Evolutionary conservation across 2,329 filamentous ascomycete genomes (phyloP).

Genomic region (Leptographium flavum): DNA sequence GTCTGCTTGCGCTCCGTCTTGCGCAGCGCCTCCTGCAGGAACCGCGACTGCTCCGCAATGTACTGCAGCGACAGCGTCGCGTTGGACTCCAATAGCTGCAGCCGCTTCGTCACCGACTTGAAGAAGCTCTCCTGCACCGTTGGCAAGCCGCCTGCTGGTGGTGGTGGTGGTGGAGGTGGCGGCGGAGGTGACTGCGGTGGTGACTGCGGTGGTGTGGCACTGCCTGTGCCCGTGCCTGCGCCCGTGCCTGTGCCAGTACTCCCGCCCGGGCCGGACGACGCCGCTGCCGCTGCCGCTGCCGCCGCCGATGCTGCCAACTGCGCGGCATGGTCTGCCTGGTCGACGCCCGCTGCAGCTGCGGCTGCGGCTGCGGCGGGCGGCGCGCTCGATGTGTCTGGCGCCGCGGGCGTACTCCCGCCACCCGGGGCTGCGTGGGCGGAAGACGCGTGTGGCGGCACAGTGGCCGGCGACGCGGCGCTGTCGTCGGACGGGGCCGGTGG

Average conservation of each 20-base stretch:
- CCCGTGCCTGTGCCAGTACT: no score
- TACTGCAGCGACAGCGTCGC: constrained; percentile 88
- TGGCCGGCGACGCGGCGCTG: no score
- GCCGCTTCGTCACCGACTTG: constrained; percentile 85
- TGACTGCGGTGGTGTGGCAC: background rate
- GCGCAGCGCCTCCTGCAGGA: constrained; percentile 73
- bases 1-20: constrained; percentile 81
- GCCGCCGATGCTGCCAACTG: no score
- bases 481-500: no score
- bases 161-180: constrained; percentile 5
- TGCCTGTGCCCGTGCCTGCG: no score
- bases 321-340: no score
- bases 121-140: constrained; percentile 97
- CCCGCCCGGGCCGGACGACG: background rate
- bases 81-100: constrained; percentile 83
- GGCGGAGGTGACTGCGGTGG: background rate
- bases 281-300: background rate
- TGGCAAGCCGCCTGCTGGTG: constrained; percentile 40
- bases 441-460: no score
- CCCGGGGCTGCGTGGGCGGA: no score
- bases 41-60: constrained; percentile 88
- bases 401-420: background rate
- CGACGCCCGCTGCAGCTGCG: background rate
- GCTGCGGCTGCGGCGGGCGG: background rate
- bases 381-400: background rate